Base-by-base conservation (phyloP, 2,329 filamentous ascomycete genomes). In the Neonectria faginata region DNA sequence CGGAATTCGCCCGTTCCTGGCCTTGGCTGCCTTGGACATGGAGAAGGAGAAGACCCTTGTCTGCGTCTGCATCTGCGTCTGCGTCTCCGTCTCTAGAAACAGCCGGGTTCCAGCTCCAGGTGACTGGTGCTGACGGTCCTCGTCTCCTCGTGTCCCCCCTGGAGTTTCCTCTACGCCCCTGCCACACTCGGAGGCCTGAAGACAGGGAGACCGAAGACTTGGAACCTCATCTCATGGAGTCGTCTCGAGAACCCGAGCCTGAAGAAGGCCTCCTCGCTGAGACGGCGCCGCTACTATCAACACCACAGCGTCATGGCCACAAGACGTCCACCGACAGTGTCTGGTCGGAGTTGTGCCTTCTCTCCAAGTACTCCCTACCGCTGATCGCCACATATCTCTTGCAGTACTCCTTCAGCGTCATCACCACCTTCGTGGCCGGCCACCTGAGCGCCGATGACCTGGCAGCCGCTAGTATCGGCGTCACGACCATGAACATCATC, bases 401-500 rank as follows among this genome's bases (percentile, higher is more conserved):
- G 5, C 84, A 87, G 66, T 87, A 86, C 68, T 84, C 80, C 8
- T 85, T 84, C 67, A 84, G 77, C 57, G 75, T 86, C 36, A 81
- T 85, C 59, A 84, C 83, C 1, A 84, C 84, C 22, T 80, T 85
- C 42, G 82, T 84, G 0, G 84, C 83, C 0, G 85, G 85, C 1
- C 84, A 84, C 68, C 79, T 87, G 9, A 81, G 84, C 20, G 82
- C 83, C 3, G 80, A 84, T 68, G 85, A 85, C 62, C 73, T 87
- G 10, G 85, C 83, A 1, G 85, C 85, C 0, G 83, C 85, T 0
- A 84, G 81, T 57, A 72, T 87, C 16, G 84, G 83, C 25, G 80
- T 83, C 25, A 86, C 84, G 50, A 86, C 84, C 0, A 83, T 85
- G 67, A 86, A 84, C 64, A 86, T 88, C 55, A 77, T 84, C 7